A percentile compares a stretch with the other conserved stretches of the same genome.
phyloP scores from a whole-genome alignment of 1,139 yeast genomes.

The Arxiozyma slooffiae region DNA sequence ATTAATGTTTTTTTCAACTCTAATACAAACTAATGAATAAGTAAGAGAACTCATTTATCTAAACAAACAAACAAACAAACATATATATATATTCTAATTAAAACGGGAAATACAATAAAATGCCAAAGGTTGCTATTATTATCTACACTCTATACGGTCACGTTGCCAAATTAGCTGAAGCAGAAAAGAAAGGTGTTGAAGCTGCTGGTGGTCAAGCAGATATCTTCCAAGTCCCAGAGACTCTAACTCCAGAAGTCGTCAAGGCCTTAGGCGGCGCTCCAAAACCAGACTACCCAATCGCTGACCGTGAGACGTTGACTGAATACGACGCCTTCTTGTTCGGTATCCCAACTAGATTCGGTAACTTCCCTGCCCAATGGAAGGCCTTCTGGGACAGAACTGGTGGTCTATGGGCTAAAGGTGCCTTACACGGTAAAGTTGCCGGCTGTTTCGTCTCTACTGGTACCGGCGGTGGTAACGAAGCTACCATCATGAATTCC shows the following conservation, averaged over 20 bases:
- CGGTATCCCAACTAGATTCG: slow-evolving; percentile 79
- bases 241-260: slow-evolving; percentile 57
- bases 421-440: slow-evolving; percentile 64
- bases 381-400: slow-evolving; percentile 75
- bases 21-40: too few species aligned
- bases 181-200: slow-evolving; percentile 61
- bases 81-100: background rate
- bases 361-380: slow-evolving; percentile 74
- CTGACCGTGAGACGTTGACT: slow-evolving; percentile 48
- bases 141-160: slow-evolving; percentile 81
- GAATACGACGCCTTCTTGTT: slow-evolving; percentile 68
- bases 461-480: slow-evolving; percentile 80
- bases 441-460: slow-evolving; percentile 73
- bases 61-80: background rate
- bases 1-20: too few species aligned
- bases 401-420: slow-evolving; percentile 74
- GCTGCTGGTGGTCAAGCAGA: slow-evolving; percentile 66
- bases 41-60: background rate
- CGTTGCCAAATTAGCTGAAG: slow-evolving; percentile 56
- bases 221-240: slow-evolving; percentile 72
- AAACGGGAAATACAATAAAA: too few species aligned
- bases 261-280: slow-evolving; percentile 55
- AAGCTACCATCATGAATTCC: slow-evolving; percentile 55
- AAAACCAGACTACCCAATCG: slow-evolving; percentile 60
- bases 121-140: slow-evolving; percentile 42